Evolutionary conservation across 345 rosid genomes (phyloP), one percentile per base, ranked within the genome.

Genomic region (Noccaea bulbosa): DNA sequence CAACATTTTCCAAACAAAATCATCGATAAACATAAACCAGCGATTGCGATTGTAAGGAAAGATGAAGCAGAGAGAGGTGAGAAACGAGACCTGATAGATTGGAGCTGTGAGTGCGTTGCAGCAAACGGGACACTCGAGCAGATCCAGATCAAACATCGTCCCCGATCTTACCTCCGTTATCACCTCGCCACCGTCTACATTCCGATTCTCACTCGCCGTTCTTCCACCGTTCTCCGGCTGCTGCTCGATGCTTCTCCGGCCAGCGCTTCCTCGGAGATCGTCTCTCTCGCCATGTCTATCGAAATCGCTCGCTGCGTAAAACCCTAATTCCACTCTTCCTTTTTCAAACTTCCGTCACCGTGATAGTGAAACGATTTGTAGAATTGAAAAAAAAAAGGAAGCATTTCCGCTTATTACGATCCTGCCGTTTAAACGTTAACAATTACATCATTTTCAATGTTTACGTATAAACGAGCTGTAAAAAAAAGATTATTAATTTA

Each of bases 91-190:
- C 67, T 62, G 67, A 46, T 45, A 62, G 15, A 47, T 46, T 3
- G 65, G 65, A 12, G 1, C 11, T 0, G 16, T 20, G 7, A 61
- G 55, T 15, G 66, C 16, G 20, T 43, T 32, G 38, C 37, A 62
- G 67, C 67, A 44, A n/a, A 62, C 47, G 55, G 55, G 43, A 30
- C 61, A 34, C 0, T 55, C 61, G 11, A 55, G 61, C 7, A 55
- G 16, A 15, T 35, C 22, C 16, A 37, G n/a, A 16, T 63, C 68
- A 1, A 33, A 17, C 2, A 47, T 15, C 16, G 54, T 46, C 55
- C 66, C 52, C 9, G 66, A 43, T n/a, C 24, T 6, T 20, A 8
- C 32, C 63, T 38, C 33, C 34, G 11, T 41, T 20, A 22, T 30
- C 30, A 11, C 55, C 12, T 53, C 59, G n/a, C 12, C 35, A 0